These are phyloP conservation scores for Lentinula guzmanii DNA, from an alignment of 768 basidiomycete genomes.

Conservation along the genomic window DNA sequence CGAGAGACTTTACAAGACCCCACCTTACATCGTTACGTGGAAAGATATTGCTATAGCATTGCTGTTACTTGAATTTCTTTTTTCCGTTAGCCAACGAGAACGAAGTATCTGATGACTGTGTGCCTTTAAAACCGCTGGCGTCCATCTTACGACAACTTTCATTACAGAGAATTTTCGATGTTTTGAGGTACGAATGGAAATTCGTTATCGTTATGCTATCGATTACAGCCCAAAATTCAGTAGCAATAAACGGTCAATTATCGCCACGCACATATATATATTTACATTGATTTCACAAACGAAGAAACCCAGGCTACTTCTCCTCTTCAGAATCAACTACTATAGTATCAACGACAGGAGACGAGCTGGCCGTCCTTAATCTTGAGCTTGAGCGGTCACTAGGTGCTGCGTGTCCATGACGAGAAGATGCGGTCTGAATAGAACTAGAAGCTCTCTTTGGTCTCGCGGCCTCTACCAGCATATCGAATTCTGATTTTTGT, in stretches of 20 bases:
- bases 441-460: conserved; percentile 14
- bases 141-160: no score
- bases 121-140: no score
- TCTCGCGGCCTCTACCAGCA: conserved; percentile 29
- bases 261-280: background rate
- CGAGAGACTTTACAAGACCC: no score
- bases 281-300: background rate
- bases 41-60: no score
- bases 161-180: no score
- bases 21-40: no score
- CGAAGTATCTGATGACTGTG: no score
- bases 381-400: background rate
- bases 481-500: conserved; percentile 32
- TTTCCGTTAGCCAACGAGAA: no score
- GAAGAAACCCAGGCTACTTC: background rate
- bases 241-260: background rate
- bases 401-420: background rate
- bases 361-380: background rate
- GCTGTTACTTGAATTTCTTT: no score
- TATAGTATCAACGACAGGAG: conserved; percentile 12
- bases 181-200: background rate
- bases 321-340: conserved; percentile 32
- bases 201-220: background rate
- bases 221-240: background rate
- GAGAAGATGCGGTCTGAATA: background rate